Evolutionary conservation across 2,329 filamentous ascomycete species (phyloP), one percentile per base, ranked within the genome.

Genomic region (Calonectria ilicicola): DNA sequence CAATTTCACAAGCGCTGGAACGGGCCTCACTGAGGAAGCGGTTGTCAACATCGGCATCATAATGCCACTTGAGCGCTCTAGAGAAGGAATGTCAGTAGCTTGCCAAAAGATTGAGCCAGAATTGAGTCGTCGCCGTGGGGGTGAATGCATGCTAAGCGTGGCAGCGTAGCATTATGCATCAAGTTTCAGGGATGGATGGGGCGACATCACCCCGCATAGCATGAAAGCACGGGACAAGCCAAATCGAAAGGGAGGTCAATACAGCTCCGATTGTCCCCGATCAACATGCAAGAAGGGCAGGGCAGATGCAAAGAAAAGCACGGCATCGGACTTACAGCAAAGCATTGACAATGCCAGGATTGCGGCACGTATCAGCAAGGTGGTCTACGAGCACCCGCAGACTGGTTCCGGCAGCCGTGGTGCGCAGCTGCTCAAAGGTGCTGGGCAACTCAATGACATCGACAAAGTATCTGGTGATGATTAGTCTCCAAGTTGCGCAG

Each of bases 1-100:
- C 93, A 73, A 95, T 93, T 84, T 96, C 94, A 80, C 94, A 96
- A 32, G 93, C 93, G 80, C 91, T 90, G 23, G 93, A 93, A 67
- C 94, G 89, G 17, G 93, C 90, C 70, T 93, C 90, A 70, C 91
- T 91, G 38, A 96, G 84, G 5, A 91, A 91, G 72, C 91, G 90
- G 70, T 93, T 87, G 74, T 93, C 92, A 40, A 88, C 85, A 15
- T 90, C 88, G 27, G 89, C 86, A 73, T 93, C 86, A 78, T 92
- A 96, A 80, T 96, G 93, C 87, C 93, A 94, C 80, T 93, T 94
- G 35, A 95, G 86, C 1, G 93, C 93, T 62, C 93, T 95, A 69
- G 17, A 23, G 15, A 32, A 14, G 29, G 53, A n/a, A 17, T 47
- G 67, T 77, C 23, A 77, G 78, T 67, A 26, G 35, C 51, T 26